Conservation (phyloP, 2,329 filamentous ascomycete genomes). For the Amphichorda felina region DNA sequence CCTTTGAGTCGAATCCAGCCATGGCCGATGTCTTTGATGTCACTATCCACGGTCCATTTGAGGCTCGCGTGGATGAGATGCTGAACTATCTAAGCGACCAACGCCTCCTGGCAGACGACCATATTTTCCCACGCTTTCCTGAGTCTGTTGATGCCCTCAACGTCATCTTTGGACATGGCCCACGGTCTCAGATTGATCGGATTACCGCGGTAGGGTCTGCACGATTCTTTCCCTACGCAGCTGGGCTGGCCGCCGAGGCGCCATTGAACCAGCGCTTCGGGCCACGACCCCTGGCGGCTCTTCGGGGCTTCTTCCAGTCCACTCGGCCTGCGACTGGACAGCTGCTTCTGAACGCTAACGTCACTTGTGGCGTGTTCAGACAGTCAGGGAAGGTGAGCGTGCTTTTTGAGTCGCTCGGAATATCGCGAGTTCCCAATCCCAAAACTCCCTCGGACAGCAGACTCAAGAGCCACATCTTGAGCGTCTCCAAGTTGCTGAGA, state of each 20-base stretch:
- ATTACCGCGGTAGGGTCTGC: conserved; percentile 30
- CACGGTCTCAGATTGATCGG: conserved; percentile 21
- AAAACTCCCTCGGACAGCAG: neutral
- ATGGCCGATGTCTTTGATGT: conserved; percentile 24
- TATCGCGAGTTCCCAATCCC: neutral
- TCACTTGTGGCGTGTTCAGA: conserved; percentile 41
- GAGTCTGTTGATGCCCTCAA: conserved; percentile 38
- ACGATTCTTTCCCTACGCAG: conserved; percentile 32
- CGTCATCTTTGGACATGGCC: conserved; percentile 33
- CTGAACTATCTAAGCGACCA: conserved; percentile 31
- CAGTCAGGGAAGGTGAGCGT: conserved; percentile 19
- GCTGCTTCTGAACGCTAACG: conserved; percentile 42
- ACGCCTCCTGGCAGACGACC: conserved; percentile 20
- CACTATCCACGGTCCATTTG: conserved; percentile 24
- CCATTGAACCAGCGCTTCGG: conserved; percentile 4
- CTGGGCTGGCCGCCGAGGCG: conserved; percentile 8
- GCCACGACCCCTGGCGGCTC: conserved; percentile 21
- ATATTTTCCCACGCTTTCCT: conserved; percentile 34
- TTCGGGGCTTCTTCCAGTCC: conserved; percentile 45
- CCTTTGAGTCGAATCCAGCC: conserved; percentile 15
- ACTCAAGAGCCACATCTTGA: conserved; percentile 10
- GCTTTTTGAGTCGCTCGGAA: conserved; percentile 14
- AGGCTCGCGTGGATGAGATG: conserved; percentile 26
- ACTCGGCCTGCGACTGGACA: conserved; percentile 39
- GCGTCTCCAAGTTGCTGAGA: conserved; percentile 22